phyloP scores from a whole-genome alignment of 306 rosid species.

The Sechiopsis laciniata region DNA sequence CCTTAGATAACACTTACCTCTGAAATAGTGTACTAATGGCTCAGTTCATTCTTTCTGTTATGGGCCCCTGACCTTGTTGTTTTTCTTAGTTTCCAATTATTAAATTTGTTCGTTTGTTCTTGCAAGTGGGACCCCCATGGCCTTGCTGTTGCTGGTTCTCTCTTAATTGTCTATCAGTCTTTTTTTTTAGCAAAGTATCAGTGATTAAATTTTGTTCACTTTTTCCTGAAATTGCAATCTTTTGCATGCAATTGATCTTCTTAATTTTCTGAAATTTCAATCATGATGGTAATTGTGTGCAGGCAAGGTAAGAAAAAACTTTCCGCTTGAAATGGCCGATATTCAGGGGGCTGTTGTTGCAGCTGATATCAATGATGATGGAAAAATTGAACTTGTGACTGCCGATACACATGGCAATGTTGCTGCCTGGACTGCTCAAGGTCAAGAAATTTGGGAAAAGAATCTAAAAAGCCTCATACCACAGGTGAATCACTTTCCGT shows the following conservation, averaged over 20 bases:
- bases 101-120: not conserved
- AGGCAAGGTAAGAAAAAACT: slow-evolving; percentile 87
- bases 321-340: slow-evolving; percentile 99
- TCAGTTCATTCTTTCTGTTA: not conserved
- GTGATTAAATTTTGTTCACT: slow-evolving; percentile 10
- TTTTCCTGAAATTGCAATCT: not conserved
- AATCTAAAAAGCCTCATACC: slow-evolving; percentile 94
- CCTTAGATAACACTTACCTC: slow-evolving; percentile 15
- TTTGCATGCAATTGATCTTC: not conserved
- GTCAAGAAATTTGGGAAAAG: slow-evolving; percentile 75
- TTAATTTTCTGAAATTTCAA: not conserved
- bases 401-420: slow-evolving; percentile 89
- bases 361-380: slow-evolving; percentile 96
- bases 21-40: not conserved
- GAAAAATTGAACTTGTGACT: slow-evolving; percentile 90
- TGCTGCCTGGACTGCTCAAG: slow-evolving; percentile 93
- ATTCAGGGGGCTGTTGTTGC: slow-evolving; percentile 88
- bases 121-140: not conserved
- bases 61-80: not conserved
- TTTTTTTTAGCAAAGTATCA: not conserved
- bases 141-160: slow-evolving; percentile 1
- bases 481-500: slow-evolving; percentile 42
- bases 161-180: not conserved
- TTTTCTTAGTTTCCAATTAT: slow-evolving; percentile 6
- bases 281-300: slow-evolving; percentile 31